Evolutionary conservation across 192 early-diverging fungal species (phyloP).

Genomic region (Glomus cerebriforme): DNA sequence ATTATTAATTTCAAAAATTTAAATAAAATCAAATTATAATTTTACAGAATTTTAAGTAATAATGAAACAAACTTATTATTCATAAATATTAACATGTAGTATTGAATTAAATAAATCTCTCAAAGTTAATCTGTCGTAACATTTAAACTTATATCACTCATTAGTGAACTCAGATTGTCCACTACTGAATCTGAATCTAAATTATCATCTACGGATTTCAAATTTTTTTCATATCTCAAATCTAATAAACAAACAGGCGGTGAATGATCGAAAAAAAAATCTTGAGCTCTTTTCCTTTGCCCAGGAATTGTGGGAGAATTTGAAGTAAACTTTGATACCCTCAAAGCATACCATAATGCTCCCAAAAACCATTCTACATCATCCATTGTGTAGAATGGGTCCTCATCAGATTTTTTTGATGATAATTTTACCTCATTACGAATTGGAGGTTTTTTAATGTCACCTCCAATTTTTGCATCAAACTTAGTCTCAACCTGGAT

Average conservation of each 20-base stretch:
- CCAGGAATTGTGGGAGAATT: not conserved
- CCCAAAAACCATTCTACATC: not conserved
- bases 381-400: not conserved
- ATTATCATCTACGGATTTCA: not conserved
- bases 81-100: not conserved
- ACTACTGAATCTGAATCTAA: not conserved
- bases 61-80: too few species aligned
- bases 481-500: not conserved
- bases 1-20: too few species aligned
- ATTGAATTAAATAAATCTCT: not conserved
- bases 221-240: not conserved
- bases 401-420: not conserved
- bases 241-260: not conserved
- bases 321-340: not conserved
- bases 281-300: not conserved
- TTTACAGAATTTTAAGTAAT: too few species aligned
- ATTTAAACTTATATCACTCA: not conserved
- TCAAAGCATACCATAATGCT: not conserved
- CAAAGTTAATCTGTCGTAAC: not conserved
- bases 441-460: not conserved
- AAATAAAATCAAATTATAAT: too few species aligned
- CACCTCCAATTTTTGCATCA: not conserved
- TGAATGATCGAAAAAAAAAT: not conserved
- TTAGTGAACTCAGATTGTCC: not conserved
- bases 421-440: not conserved